A percentile compares a stretch with the other conserved stretches of the same genome.
Conservation (phyloP, 2,329 filamentous ascomycete species). For the Pseudopyricularia javanii region DNA sequence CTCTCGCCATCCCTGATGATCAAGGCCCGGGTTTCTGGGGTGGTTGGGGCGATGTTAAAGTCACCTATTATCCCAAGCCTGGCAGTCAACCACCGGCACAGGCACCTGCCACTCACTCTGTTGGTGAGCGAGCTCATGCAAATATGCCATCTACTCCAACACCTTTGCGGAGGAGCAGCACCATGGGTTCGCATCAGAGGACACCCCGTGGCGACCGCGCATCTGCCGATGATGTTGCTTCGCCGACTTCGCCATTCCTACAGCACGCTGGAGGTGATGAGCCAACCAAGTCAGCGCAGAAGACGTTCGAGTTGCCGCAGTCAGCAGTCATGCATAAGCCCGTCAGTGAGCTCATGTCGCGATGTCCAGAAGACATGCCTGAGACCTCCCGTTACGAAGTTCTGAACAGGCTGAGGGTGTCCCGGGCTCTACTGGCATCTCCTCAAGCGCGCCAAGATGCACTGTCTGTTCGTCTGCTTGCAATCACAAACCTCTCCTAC, state of each 20-base stretch:
- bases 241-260: constrained; percentile 23
- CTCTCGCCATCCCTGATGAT: constrained; percentile 51
- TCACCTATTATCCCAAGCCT: constrained; percentile 62
- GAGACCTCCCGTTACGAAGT: constrained; percentile 68
- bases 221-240: constrained; percentile 31
- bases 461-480: constrained; percentile 69
- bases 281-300: constrained; percentile 32
- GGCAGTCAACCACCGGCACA: constrained; percentile 16
- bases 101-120: constrained; percentile 6
- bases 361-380: constrained; percentile 53
- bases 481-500: constrained; percentile 83
- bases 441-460: constrained; percentile 59
- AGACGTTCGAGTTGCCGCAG: constrained; percentile 53
- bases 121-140: constrained; percentile 15
- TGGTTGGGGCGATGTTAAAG: constrained; percentile 67
- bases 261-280: constrained; percentile 22
- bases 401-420: constrained; percentile 69
- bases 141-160: constrained; percentile 60
- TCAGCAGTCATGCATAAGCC: constrained; percentile 36
- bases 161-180: constrained; percentile 57
- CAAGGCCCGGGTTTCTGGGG: constrained; percentile 45
- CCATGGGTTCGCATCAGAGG: constrained; percentile 31
- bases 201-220: constrained; percentile 25
- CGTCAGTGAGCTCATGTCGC: constrained; percentile 43
- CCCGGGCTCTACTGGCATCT: constrained; percentile 64